Base-by-base conservation (phyloP, 495 filamentous ascomycete species). In the Jackrogersella multiformis region DNA sequence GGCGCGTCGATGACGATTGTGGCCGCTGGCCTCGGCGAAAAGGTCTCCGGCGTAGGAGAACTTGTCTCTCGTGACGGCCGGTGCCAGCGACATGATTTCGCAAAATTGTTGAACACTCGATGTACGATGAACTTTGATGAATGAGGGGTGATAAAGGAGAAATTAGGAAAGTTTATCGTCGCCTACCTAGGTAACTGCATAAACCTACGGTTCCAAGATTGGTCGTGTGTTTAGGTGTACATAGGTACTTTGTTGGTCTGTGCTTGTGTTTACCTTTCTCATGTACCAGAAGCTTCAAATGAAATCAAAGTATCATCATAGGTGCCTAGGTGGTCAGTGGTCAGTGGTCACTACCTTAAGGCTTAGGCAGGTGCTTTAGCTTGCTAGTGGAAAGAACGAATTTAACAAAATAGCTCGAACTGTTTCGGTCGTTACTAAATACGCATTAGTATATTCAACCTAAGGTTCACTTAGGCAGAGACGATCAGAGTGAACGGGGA, bases 1-100 rank as follows among this genome's bases (percentile, higher is more conserved):
- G 2, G 81, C 83, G 12, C 83, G 82, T 32, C 81, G 79, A 61
- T 87, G 85, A 9, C 76, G 80, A 45, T 85, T 82, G 42, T 78
- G 53, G 46, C 79, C 79, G 39, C 78, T 78, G 5, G 76, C 73
- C 52, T 85, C 78, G 26, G 78, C 84, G 64, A 80, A 78, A 26
- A 87, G 73, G 26, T 81, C 79, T 39, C 79, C 76, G 5, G 61
- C 57, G 20, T 57, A 74, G 49, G 57, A 41, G 65, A 82, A 79
- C 16, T 66, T 56, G 15, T 74, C 74, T 28, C 53, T 74, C 1
- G 54, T 18, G 32, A 63, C 56, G 24, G 69, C 66, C n/a, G 70
- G 49, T 12, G 72, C 75, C 8, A 76, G 69, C 30, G 74, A 64
- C 76, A 79, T 77, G 20, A 30, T 70, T 56, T 38, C 12, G 5